These are phyloP conservation scores for Arthrobotrys musiformis DNA, from an alignment of 2,329 filamentous ascomycete species.

Conservation along the genomic window DNA sequence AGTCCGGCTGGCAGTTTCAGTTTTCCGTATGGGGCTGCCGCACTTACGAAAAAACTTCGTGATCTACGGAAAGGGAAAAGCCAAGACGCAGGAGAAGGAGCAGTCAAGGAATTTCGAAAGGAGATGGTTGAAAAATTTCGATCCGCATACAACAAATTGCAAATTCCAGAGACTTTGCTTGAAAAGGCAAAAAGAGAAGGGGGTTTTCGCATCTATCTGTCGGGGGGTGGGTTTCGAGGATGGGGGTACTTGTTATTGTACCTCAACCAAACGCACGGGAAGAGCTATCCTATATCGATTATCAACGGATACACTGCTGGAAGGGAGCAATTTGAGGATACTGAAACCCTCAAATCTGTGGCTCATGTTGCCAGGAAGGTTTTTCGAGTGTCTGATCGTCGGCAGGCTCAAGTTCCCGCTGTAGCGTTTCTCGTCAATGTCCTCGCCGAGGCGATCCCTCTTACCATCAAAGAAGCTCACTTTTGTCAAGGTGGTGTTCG, in stretches of 20 bases:
- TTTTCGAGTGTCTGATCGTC: constrained; percentile 81
- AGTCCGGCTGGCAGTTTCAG: constrained; percentile 69
- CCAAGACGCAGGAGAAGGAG: constrained; percentile 62
- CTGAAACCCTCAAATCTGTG: constrained; percentile 47
- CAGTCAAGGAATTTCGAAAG: constrained; percentile 66
- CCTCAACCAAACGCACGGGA: constrained; percentile 72
- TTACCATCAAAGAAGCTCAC: constrained; percentile 73
- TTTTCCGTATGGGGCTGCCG: constrained; percentile 76
- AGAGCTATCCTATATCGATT: constrained; percentile 83
- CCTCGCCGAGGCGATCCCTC: constrained; percentile 76
- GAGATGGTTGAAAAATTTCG: constrained; percentile 72
- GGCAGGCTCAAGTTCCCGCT: constrained; percentile 83
- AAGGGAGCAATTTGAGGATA: constrained; percentile 69
- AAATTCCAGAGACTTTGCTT: constrained; percentile 68
- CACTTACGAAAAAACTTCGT: constrained; percentile 69
- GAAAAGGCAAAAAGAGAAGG: constrained; percentile 63
- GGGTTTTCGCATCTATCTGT: constrained; percentile 80
- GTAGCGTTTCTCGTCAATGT: constrained; percentile 81
- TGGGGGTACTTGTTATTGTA: constrained; percentile 88
- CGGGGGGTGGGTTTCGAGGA: constrained; percentile 86
- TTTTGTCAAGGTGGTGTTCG: constrained; percentile 90
- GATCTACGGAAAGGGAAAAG: not conserved
- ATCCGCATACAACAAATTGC: constrained; percentile 70
- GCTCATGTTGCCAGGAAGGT: constrained; percentile 60
- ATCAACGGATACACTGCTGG: constrained; percentile 80